phyloP scores from a whole-genome alignment of 345 rosid genomes.

The Corchorus capsularis region DNA sequence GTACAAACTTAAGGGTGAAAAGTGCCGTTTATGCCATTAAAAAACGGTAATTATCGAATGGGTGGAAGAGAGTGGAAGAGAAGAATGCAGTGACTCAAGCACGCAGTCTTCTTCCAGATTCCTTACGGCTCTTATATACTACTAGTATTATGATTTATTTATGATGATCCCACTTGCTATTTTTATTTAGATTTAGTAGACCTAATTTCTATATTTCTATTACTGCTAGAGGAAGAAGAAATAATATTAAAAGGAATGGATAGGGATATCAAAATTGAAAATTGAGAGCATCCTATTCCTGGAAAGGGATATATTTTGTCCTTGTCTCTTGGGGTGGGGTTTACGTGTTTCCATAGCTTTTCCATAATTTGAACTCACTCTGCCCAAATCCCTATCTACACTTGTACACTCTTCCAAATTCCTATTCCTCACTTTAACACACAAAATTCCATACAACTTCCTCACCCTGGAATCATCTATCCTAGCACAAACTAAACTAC shows the following conservation, averaged over 20 bases:
- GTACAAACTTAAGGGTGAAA: no score
- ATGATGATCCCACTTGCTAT: neutral
- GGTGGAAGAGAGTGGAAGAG: neutral
- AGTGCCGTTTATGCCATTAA: no score
- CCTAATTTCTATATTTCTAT: no score
- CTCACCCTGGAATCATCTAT: neutral
- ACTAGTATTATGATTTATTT: neutral
- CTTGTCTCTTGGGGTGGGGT: neutral
- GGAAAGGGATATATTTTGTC: neutral
- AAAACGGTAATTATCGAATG: neutral
- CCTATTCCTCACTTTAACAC: no score
- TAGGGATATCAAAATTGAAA: neutral
- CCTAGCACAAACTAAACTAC: neutral
- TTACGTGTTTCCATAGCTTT: neutral
- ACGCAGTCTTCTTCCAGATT: conserved; percentile 12
- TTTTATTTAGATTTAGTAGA: no score
- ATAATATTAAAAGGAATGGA: no score
- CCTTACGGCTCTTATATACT: neutral
- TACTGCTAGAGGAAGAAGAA: neutral
- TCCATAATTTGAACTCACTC: conserved; percentile 1
- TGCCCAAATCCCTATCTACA: neutral
- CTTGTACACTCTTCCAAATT: neutral
- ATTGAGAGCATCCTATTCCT: neutral
- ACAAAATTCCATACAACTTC: neutral
- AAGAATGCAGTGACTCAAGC: neutral